These are phyloP conservation scores for Didymella lethalis DNA, from an alignment of 2,329 filamentous ascomycete genomes.

Conservation along the genomic window DNA sequence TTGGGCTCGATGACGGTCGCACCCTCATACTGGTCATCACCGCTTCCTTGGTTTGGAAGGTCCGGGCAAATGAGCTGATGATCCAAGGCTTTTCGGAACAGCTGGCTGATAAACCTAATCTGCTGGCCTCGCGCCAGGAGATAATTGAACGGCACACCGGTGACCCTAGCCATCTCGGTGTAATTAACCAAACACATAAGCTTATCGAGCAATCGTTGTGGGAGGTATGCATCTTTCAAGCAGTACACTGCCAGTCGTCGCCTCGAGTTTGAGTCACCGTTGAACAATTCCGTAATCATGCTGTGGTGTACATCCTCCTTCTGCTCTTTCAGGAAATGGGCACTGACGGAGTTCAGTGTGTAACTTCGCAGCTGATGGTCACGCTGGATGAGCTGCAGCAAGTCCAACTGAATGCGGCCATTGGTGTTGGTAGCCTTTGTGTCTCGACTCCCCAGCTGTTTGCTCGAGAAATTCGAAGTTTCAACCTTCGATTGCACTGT, in stretches of 20 bases:
- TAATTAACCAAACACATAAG: constrained; percentile 98
- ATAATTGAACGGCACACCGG: constrained; percentile 96
- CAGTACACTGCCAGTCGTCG: constrained; percentile 94
- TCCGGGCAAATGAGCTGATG: constrained; percentile 96
- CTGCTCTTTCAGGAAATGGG: constrained; percentile 94
- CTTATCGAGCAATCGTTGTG: constrained; percentile 94
- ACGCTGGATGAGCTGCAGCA: constrained; percentile 92
- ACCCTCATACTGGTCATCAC: constrained; percentile 93
- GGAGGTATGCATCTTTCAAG: constrained; percentile 95
- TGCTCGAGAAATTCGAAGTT: constrained; percentile 90
- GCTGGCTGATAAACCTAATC: constrained; percentile 95
- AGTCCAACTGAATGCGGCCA: constrained; percentile 88
- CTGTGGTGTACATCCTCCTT: constrained; percentile 99
- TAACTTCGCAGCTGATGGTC: constrained; percentile 97
- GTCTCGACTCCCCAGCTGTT: constrained; percentile 97
- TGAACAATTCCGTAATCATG: constrained; percentile 98
- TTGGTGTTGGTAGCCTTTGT: constrained; percentile 95
- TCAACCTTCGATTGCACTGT: constrained; percentile 74
- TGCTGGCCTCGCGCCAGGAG: constrained; percentile 92
- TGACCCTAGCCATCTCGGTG: constrained; percentile 99
- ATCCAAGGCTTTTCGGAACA: constrained; percentile 93
- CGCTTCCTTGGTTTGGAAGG: constrained; percentile 68
- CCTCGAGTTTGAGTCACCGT: constrained; percentile 91
- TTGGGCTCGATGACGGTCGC: constrained; percentile 97
- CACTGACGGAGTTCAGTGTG: constrained; percentile 93